Conservation (phyloP, 2,329 filamentous ascomycete genomes). For the Fusarium austroafricanum region DNA sequence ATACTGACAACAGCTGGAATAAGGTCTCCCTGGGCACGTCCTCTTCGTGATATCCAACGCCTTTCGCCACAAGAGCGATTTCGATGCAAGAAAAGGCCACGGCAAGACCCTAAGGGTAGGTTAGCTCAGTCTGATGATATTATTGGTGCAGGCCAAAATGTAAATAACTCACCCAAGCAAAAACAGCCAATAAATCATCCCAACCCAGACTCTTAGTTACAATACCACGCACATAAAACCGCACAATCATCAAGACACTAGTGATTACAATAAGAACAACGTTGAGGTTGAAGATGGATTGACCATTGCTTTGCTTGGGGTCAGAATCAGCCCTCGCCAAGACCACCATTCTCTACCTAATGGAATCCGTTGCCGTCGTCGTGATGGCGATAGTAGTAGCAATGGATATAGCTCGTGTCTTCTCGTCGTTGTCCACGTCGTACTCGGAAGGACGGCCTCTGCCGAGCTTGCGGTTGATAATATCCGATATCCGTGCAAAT, state of each 20-base stretch:
- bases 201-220: slow-evolving; percentile 36
- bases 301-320: slow-evolving; percentile 8
- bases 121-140: not conserved
- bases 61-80: slow-evolving; percentile 28
- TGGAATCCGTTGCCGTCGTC: slow-evolving; percentile 17
- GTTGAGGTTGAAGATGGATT: slow-evolving; percentile 35
- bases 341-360: slow-evolving; percentile 19
- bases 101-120: slow-evolving; percentile 20
- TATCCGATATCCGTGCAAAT: slow-evolving; percentile 35
- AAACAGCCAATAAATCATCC: slow-evolving; percentile 38
- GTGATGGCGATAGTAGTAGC: slow-evolving; percentile 36
- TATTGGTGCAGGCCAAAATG: not conserved
- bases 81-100: slow-evolving; percentile 32
- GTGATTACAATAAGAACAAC: slow-evolving; percentile 38
- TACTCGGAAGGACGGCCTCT: slow-evolving; percentile 26
- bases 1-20: slow-evolving; percentile 35
- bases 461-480: slow-evolving; percentile 35
- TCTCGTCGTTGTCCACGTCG: slow-evolving; percentile 21
- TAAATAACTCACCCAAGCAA: slow-evolving; percentile 35
- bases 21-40: slow-evolving; percentile 23
- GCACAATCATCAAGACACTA: slow-evolving; percentile 26
- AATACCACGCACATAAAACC: slow-evolving; percentile 38
- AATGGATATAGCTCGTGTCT: slow-evolving; percentile 31
- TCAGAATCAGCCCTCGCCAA: not conserved
- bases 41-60: slow-evolving; percentile 32